Base-by-base conservation (phyloP, 1,284 basidiomycete species). In the Sanghuangporus baumii region DNA sequence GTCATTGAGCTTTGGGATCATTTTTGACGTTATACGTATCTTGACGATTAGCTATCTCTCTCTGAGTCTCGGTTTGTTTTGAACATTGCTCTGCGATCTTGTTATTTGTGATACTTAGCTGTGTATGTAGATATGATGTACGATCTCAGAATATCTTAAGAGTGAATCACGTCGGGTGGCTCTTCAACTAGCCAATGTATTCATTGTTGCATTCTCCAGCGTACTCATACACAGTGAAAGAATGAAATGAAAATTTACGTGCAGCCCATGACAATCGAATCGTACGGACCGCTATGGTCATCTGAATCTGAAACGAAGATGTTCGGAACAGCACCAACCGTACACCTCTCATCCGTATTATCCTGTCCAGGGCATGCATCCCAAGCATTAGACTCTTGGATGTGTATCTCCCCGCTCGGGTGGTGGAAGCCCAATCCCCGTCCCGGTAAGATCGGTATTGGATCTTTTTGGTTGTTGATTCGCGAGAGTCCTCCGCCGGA, bases 1-100 rank as follows among this genome's bases (percentile, higher is more conserved):
- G 68, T 70, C 43, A 80, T 89, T 57, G 73, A 75, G 1, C 66
- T 89, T 50, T 74, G 80, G 43, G 79, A 83, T 57, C 86, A 84
- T 67, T 61, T 55, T 58, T 65, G 48, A 65, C 12, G 16, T 46
- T 16, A n/a, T 18, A 16, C 18, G 43, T 46, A 46, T 18, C 12
- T 18, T 5, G 20, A 46, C 16, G 43, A 16, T 31, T 31, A 31
- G 26, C 26, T 31, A 31, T 31, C 26, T 31, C 3, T 31, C 3
- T 31, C 26, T 31, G 26, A 31, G 26, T 2, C 3, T 31, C 2
- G 3, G 5, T 31, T 31, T 31, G 26, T 31, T 31, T 31, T 31
- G 26, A 31, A 31, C 3, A 5, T 31, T 31, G 26, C 26, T 31
- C 26, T 31, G 26, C 5, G 26, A 31, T 5, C 26, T 31, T 31